Evolutionary conservation across 2,329 filamentous ascomycete genomes (phyloP), one percentile per base, ranked within the genome.

Genomic region (Atkinsonella texensis): DNA sequence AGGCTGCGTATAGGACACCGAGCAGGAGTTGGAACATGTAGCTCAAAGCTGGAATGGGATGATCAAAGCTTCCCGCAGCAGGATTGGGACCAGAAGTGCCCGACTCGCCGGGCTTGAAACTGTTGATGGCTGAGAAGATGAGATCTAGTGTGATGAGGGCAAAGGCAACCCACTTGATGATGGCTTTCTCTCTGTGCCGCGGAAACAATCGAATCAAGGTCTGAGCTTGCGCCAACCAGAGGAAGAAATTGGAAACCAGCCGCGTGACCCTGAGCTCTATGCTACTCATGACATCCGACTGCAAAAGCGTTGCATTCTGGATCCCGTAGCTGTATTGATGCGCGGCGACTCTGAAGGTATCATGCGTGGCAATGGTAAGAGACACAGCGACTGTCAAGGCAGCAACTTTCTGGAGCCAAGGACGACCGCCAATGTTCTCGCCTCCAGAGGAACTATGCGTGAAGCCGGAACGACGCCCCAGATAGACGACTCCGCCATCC

Each of bases 91-190:
- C 72, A 52, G 48, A 40, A 7, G 71, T 76, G 48, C 77, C 47
- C 17, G 52, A 43, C 40, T 50, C 74, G 32, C 70, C 73, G 20
- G 68, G 80, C 49, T 74, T 65, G 62, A 97, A 97, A 61, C 87
- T 93, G 72, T 96, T 94, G 53, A 97, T 78, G 46, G 86, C 89
- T 62, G 86, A 90, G 67, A 98, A 98, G 11, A 90, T 81, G 43
- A 91, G 84, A 64, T 97, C 91, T 54, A 96, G 77, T 0, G 89
- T 80, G 62, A 98, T 96, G 52, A 98, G 79, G 3, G 86, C 89
- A 64, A 97, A 96, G 1, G 91, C 93, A 15, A 91, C 89, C 91
- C 91, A 98, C 71, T 97, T 97, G 70, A 98, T 98, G 58, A 97
- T 87, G 49, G 97, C 84, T 70, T 97, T 97, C 70, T 98, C 93